phyloP scores from a whole-genome alignment of 306 rosid species.

The Inga laurina region DNA sequence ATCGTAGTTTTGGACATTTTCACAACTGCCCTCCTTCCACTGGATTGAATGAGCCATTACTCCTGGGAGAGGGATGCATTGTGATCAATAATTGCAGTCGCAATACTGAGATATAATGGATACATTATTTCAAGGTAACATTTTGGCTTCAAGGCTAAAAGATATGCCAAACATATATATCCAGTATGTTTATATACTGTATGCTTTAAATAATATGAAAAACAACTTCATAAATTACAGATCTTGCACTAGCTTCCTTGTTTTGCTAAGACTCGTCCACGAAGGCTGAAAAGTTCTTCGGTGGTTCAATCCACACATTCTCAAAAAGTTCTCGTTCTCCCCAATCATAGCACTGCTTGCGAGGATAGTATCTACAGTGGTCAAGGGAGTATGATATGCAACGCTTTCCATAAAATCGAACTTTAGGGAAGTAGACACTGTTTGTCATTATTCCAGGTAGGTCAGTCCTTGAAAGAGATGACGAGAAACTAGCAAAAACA shows the following conservation, averaged over 20 bases:
- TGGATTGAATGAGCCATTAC: not conserved
- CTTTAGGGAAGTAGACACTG: conserved; percentile 71
- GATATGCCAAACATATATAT: not conserved
- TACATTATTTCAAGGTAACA: not conserved
- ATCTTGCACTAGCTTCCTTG: not conserved
- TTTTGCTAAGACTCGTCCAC: not conserved
- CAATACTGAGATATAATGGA: not conserved
- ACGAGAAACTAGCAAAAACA: conserved; percentile 71
- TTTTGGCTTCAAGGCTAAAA: not conserved
- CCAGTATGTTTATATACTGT: not conserved
- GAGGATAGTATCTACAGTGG: conserved; percentile 69
- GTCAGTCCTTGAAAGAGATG: conserved; percentile 65
- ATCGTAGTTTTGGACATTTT: not conserved
- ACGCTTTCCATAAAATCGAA: conserved; percentile 76
- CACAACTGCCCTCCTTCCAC: not conserved
- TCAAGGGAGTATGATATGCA: conserved; percentile 80
- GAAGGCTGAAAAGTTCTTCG: conserved; percentile 61
- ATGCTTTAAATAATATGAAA: too few species aligned
- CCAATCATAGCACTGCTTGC: conserved; percentile 84
- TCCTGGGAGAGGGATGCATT: not conserved
- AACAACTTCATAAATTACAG: not conserved
- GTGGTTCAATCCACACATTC: conserved; percentile 84
- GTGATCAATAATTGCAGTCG: not conserved
- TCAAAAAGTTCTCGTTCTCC: conserved; percentile 82
- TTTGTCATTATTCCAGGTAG: conserved; percentile 72